phyloP scores from a whole-genome alignment of 192 early-diverging fungal genomes.

The Lobulomyces angularis region DNA sequence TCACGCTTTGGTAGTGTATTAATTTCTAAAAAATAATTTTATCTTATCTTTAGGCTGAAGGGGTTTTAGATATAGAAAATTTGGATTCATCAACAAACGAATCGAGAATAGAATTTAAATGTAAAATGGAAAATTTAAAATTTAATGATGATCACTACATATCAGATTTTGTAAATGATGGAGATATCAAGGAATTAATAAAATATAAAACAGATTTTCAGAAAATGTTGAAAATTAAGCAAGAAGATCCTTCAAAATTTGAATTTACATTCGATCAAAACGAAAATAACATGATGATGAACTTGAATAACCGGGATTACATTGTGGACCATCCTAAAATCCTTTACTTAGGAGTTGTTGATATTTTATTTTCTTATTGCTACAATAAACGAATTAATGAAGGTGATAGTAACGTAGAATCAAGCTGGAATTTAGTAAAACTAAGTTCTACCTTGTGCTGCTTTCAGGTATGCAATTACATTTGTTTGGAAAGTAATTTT shows the following conservation, averaged over 20 bases:
- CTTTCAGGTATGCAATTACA: constrained; percentile 43
- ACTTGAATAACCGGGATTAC: no score
- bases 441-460: constrained; percentile 63
- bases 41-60: no score
- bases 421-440: constrained; percentile 80
- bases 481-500: background rate
- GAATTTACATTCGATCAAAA: constrained; percentile 4
- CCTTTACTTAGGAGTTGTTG: constrained; percentile 77
- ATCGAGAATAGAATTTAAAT: constrained; percentile 45
- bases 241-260: constrained; percentile 40
- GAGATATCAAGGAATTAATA: constrained; percentile 70
- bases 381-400: constrained; percentile 75
- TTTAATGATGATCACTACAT: constrained; percentile 92
- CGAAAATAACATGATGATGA: no score
- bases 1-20: constrained; percentile 22
- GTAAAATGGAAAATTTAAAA: constrained; percentile 61
- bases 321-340: no score
- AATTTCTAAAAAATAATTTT: no score
- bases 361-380: constrained; percentile 81
- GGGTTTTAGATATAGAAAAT: constrained; percentile 35
- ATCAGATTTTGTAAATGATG: constrained; percentile 71
- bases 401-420: constrained; percentile 79
- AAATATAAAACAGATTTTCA: constrained; percentile 58
- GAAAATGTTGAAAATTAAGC: constrained; percentile 48
- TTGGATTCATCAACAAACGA: constrained; percentile 29